Evolutionary conservation across 129 eudicot species (phyloP), one percentile per base, ranked within the genome.

Genomic region (Flaveria linearis): DNA sequence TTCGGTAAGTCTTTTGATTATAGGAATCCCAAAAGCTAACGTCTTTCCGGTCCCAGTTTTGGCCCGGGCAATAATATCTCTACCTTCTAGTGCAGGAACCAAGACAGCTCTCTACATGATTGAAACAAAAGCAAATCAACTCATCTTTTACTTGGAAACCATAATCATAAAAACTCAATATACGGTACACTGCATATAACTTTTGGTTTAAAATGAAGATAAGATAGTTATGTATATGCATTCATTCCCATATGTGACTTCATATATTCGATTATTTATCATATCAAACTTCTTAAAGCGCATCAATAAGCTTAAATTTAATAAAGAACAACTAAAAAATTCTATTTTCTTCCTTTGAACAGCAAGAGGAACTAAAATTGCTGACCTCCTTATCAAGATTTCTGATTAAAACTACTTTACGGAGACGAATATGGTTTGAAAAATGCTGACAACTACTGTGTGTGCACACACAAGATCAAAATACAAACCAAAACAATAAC

Each of bases 31-130:
- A 82, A 94, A 94, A 15, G 99, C 99, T 62, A 94, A 77, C 39
- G 99, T 94, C 78, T 94, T 94, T 65, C 99, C 99, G 0, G 99
- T 94, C 77, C 99, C 99, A 6, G 99, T 94, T 86, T 94, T 94
- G 72, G 99, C 99, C 49, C 99, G 97, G 46, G 93, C 99, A 76
- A 94, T 94, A 67, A 94, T 76, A 84, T 94, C 99, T 67, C 90
- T 84, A 18, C 99, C 99, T 84, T 91, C 90, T 79, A 91, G 47
- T 74, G 99, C 97, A 52, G 99, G 99, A 74, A 85, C 85, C 77
- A 91, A 66, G 28, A 94, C 99, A 76, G 99, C 93, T 85, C 99
- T 88, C 96, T 90, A 71, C 90, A 85, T 39, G 57, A 68, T 47
- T 71, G 50, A 82, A 73, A 70, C 41, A 58, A 80, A 73, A 41